Base-by-base conservation (phyloP, 2,329 filamentous ascomycete species). In the Aspergillus brunneoviolaceus region DNA sequence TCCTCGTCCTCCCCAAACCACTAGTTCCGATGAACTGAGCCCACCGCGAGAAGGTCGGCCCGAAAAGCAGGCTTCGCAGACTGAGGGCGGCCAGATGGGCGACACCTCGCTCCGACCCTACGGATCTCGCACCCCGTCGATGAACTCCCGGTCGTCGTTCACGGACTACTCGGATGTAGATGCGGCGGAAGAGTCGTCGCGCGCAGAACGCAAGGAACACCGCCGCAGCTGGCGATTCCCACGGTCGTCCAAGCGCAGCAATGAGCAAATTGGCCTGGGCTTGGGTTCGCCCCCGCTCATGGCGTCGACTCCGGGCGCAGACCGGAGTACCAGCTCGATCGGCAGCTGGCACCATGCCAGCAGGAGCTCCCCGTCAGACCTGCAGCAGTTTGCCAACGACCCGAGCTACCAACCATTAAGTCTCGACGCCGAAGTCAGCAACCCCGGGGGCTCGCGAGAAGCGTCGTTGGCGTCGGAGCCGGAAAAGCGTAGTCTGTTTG, bases 131-230 rank as follows among this genome's bases (percentile, higher is more conserved):
- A 86, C 90, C 0, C 86, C 88, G 2, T 96, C 92, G 0, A 81
- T 92, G 60, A 87, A 90, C 66, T 94, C 91, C 11, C 83, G 83
- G 50, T 85, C 84, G 0, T 87, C 84, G 2, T 81, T 87, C 64
- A 95, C 94, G 25, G 92, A 96, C 65, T 86, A 88, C 23, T 96
- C 92, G 0, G 92, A 96, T 70, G 72, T 87, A 31, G 92, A 96
- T 63, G 87, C 89, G 62, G 75, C 83, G 10, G 90, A 92, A 29
- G 89, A 92, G 35, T 69, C 74, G 21, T 67, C 73, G 39, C 82
- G 82, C 4, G 73, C 76, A 49, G 80, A 85, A 14, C 87, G 89
- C 56, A 87, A 84, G 67, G 87, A 90, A 56, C 90, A 87, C 75
- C 89, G 88, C 69, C 86, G 84, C 60, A 86, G 89, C 29, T 91